Percentiles rank a stretch among this genome's conserved stretches.
phyloP scores from a whole-genome alignment of 495 filamentous ascomycete genomes.

The Aspergillus sclerotiicarbonarius region DNA sequence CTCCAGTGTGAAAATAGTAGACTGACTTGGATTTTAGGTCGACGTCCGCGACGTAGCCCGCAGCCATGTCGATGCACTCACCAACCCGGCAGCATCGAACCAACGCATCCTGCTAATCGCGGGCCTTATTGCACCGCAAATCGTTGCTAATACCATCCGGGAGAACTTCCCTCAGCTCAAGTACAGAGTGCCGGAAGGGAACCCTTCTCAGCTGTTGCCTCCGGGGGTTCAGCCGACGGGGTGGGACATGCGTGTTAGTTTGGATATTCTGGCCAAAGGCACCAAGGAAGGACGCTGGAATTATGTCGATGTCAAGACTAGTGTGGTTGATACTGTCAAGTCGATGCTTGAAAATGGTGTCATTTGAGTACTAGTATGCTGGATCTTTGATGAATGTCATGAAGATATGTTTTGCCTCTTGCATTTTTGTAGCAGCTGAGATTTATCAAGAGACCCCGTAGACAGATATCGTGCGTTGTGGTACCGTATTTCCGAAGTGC shows the following conservation, averaged over 20 bases:
- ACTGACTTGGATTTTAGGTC: too few relatives aligned
- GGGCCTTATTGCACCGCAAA: conserved; percentile 24
- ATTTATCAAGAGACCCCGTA: too few relatives aligned
- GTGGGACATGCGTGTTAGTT: conserved; percentile 28
- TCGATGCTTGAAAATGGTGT: conserved; percentile 20
- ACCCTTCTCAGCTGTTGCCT: conserved; percentile 24
- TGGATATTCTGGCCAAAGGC: conserved; percentile 25
- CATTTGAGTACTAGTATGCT: too few relatives aligned
- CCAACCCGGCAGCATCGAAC: conserved; percentile 26
- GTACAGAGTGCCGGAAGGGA: conserved; percentile 22
- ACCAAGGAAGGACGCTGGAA: conserved; percentile 16
- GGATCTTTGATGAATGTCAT: too few relatives aligned
- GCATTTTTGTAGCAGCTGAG: too few relatives aligned
- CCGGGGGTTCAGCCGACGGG: conserved; percentile 27
- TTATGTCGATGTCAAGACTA: conserved; percentile 25
- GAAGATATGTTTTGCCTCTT: too few relatives aligned
- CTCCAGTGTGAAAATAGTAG: too few relatives aligned
- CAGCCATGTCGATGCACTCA: conserved; percentile 35
- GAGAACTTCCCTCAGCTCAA: conserved; percentile 27
- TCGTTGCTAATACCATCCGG: conserved; percentile 28
- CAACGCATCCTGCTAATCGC: conserved; percentile 32
- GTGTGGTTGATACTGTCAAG: conserved; percentile 27
- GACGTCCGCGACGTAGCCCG: conserved; percentile 38
- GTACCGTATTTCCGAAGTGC: too few relatives aligned
- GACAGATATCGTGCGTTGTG: too few relatives aligned